Base-by-base conservation (phyloP, 2,329 filamentous ascomycete genomes). In the Phialocephala sp. region DNA sequence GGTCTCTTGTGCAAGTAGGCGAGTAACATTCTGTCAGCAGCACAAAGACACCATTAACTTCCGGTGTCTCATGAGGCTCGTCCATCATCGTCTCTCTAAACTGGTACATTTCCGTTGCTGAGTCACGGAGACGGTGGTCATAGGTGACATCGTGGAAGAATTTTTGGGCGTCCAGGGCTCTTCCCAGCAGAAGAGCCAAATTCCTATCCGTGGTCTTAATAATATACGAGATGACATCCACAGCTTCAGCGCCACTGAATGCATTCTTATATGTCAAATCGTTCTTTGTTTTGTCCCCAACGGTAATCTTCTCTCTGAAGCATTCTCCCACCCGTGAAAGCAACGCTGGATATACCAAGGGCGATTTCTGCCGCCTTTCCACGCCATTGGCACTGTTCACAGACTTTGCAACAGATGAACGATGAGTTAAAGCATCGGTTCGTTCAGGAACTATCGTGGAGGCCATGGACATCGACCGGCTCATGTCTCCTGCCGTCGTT, bases 141-240 rank as follows among this genome's bases (percentile, higher is more conserved):
- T 99, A 99, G 0, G 94, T 97, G 59, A 98, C 95, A 83, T 99
- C 95, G 81, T 99, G 95, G 77, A 99, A 99, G 81, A 97, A 97
- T 77, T 98, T 98, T 76, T 99, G 95, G 27, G 95, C 95, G 80
- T 99, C 95, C 67, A 99, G 82, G 50, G 95, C 93, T 76, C 95
- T 88, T 68, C 95, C 95, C 18, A 99, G 83, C 11, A 99, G 86
- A 58, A 99, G 83, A 12, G 95, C 95, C 67, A 99, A 83, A 76
- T 99, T 99, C 66, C 95, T 88, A 79, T 99, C 95, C 0, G 93
- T 97, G 1, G 95, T 99, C 75, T 96, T 91, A 78, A 99, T 98
- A 71, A 99, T 98, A 76, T 96, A 97, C 0, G 92, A 92, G 70
- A 99, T 91, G 65, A 98, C 86, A 77, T 99, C 95, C 22, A 99